These are phyloP conservation scores for Eutrema japonicum DNA, from an alignment of 345 rosid species.

Conservation along the genomic window DNA sequence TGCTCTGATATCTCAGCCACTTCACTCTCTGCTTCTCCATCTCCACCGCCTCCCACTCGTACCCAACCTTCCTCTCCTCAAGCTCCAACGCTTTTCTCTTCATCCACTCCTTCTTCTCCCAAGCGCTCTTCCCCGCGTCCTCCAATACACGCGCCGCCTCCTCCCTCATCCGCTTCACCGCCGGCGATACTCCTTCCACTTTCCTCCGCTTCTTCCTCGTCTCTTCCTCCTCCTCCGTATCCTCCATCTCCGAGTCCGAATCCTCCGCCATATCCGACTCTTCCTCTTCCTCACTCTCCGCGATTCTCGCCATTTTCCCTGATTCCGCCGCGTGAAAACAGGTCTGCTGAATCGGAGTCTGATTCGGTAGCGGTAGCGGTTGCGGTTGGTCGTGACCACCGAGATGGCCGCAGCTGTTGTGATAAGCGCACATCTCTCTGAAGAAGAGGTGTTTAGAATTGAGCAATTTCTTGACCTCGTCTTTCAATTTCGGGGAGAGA, in stretches of 20 bases:
- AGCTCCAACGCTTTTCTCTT: slow-evolving; percentile 60
- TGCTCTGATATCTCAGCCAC: slow-evolving; percentile 85
- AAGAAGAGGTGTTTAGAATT: slow-evolving; percentile 94
- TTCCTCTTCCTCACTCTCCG: slow-evolving; percentile 55
- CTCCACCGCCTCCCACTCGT: slow-evolving; percentile 63
- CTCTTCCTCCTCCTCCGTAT: slow-evolving; percentile 49
- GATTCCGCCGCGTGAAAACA: slow-evolving; percentile 60
- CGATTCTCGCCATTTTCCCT: slow-evolving; percentile 47
- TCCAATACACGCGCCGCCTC: slow-evolving; percentile 57
- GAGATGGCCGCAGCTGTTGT: slow-evolving; percentile 77
- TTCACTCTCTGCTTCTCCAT: slow-evolving; percentile 91
- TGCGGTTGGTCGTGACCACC: slow-evolving; percentile 34
- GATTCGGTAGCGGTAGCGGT: background rate
- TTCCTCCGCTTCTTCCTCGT: slow-evolving; percentile 49
- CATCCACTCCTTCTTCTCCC: slow-evolving; percentile 97
- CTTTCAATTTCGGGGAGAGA: slow-evolving; percentile 71
- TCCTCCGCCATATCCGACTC: slow-evolving; percentile 51
- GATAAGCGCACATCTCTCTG: slow-evolving; percentile 97
- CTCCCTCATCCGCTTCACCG: slow-evolving; percentile 53
- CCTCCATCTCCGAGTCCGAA: slow-evolving; percentile 57
- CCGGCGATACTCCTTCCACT: slow-evolving; percentile 26
- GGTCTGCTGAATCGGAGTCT: slow-evolving; percentile 47
- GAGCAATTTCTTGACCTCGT: slow-evolving; percentile 78
- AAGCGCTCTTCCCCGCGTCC: slow-evolving; percentile 58
- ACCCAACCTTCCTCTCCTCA: slow-evolving; percentile 74